These are phyloP conservation scores for Parmales sp. DNA, from an alignment of 108 stramenopile species.

Conservation along the genomic window DNA sequence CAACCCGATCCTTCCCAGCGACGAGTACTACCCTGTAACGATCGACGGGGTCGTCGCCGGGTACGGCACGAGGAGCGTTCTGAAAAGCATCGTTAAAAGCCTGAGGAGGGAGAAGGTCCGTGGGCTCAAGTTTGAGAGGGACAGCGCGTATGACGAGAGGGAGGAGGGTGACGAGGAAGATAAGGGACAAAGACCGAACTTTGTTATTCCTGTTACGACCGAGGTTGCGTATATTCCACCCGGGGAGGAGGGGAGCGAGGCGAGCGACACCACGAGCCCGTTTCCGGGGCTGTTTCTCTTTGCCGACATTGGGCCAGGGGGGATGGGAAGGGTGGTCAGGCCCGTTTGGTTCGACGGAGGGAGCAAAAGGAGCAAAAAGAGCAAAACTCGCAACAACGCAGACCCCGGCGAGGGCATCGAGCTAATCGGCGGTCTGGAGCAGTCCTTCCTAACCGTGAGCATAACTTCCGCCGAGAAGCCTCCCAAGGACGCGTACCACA, in stretches of 20 bases:
- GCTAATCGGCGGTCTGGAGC: conserved; percentile 92
- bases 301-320: too few species aligned
- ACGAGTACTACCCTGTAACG: conserved; percentile 55
- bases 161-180: too few species aligned
- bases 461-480: conserved; percentile 82
- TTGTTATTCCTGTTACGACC: too few species aligned
- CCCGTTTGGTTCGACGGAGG: conserved; percentile 83
- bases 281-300: conserved; percentile 90
- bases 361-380: too few species aligned
- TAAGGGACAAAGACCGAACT: too few species aligned
- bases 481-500: conserved; percentile 80
- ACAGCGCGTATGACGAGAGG: conserved; percentile 26
- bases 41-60: conserved; percentile 69
- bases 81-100: conserved; percentile 53
- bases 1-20: background rate
- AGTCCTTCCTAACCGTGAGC: conserved; percentile 91
- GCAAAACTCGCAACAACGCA: too few species aligned
- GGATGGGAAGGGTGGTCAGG: conserved; percentile 72
- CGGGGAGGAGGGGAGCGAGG: conserved; percentile 22
- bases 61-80: conserved; percentile 37
- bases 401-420: conserved; percentile 60
- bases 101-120: conserved; percentile 60
- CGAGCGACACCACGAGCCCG: conserved; percentile 29
- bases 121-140: background rate
- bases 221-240: conserved; percentile 33